phyloP scores from a whole-genome alignment of 352 stramenopile species.

The Thalassiosira mediterranea region DNA sequence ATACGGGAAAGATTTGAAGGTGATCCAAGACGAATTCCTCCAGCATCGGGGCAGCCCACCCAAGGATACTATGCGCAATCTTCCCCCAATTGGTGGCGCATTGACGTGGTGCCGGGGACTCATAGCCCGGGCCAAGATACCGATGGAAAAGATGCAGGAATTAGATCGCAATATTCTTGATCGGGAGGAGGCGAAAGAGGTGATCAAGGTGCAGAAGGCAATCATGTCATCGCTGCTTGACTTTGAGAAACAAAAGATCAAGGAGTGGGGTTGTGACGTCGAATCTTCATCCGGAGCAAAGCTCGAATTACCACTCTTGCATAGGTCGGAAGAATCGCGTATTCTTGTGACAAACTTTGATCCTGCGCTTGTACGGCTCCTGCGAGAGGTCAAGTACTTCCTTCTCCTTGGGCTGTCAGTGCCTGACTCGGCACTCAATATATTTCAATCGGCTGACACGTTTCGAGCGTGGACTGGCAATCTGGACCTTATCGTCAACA shows the following conservation, averaged over 20 bases:
- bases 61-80: constrained; percentile 90
- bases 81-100: constrained; percentile 93
- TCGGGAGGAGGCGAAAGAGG: constrained; percentile 96
- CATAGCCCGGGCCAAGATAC: constrained; percentile 94
- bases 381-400: constrained; percentile 98
- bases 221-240: constrained; percentile 96
- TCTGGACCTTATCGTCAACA: constrained; percentile 96
- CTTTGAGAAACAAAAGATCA: constrained; percentile 96
- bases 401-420: constrained; percentile 93
- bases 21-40: constrained; percentile 96
- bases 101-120: constrained; percentile 95
- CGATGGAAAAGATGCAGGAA: constrained; percentile 96
- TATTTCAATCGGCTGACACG: constrained; percentile 92
- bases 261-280: constrained; percentile 95
- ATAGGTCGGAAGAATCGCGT: constrained; percentile 88
- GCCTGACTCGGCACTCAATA: constrained; percentile 92
- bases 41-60: constrained; percentile 91
- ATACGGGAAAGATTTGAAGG: constrained; percentile 94
- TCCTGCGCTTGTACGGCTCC: constrained; percentile 92
- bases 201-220: constrained; percentile 96
- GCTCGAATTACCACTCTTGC: constrained; percentile 93
- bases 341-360: constrained; percentile 97
- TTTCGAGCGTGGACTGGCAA: constrained; percentile 96
- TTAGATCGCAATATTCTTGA: constrained; percentile 97
- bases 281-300: constrained; percentile 94